phyloP scores from a whole-genome alignment of 2,329 filamentous ascomycete species.

The Sporothrix phasma region DNA sequence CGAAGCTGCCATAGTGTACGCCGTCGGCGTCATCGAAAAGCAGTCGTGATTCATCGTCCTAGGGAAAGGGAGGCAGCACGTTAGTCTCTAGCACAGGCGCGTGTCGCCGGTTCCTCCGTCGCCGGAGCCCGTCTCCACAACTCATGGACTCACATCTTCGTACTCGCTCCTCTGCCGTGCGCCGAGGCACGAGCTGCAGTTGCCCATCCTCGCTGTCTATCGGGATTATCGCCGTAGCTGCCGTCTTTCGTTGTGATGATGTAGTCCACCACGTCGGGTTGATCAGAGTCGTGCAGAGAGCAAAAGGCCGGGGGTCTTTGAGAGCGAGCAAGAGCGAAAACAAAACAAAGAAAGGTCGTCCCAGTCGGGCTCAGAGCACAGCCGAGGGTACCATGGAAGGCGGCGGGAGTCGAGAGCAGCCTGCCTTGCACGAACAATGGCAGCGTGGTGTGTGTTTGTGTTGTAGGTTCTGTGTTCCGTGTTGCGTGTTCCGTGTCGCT shows the following conservation, averaged over 20 bases:
- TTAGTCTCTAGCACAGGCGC: neutral
- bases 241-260: neutral
- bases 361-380: neutral
- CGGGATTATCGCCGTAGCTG: neutral
- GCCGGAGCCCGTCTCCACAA: neutral
- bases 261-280: too few species aligned
- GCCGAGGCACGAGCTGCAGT: constrained; percentile 52
- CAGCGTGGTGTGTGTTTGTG: neutral
- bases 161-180: constrained; percentile 39
- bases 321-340: neutral
- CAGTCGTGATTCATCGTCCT: constrained; percentile 49
- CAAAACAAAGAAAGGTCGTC: neutral
- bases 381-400: neutral
- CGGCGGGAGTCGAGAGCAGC: neutral
- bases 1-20: constrained; percentile 54
- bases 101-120: neutral
- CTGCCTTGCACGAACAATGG: neutral
- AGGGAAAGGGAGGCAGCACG: neutral
- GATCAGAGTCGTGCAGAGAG: neutral
- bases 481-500: too few species aligned
- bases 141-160: constrained; percentile 48
- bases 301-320: neutral
- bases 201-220: constrained; percentile 38
- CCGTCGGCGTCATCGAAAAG: constrained; percentile 52
- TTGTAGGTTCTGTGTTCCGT: too few species aligned